These are phyloP conservation scores for Jamesozyma rosinii DNA, from an alignment of 805 yeast genomes.

Conservation along the genomic window DNA sequence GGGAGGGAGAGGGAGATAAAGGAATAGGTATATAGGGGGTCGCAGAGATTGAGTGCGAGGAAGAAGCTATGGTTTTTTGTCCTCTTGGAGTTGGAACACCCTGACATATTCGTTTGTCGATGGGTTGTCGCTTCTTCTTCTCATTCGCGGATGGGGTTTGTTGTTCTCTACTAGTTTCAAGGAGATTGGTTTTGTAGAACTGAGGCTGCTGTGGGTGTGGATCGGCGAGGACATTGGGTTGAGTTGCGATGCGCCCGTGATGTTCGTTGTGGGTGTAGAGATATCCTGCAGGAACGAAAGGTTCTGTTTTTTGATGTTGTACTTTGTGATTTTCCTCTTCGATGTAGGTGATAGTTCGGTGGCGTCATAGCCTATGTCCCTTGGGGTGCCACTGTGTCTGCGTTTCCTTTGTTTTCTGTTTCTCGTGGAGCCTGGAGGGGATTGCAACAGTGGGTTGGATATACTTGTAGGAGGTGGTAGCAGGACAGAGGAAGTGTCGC, in stretches of 20 bases:
- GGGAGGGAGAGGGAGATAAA: no score
- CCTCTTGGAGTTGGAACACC: slow-evolving; percentile 23
- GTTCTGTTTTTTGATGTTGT: slow-evolving; percentile 2
- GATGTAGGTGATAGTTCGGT: slow-evolving; percentile 2
- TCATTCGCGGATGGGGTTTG: slow-evolving; percentile 28
- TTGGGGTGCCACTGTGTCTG: neutral
- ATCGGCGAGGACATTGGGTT: neutral
- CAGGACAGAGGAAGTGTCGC: neutral
- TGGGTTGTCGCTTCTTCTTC: slow-evolving; percentile 24
- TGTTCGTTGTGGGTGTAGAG: neutral
- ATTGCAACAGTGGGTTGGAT: neutral
- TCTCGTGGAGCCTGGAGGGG: neutral
- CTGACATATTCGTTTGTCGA: slow-evolving; percentile 23
- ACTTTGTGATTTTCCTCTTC: neutral
- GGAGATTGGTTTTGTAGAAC: neutral
- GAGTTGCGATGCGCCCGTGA: neutral
- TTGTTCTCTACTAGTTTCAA: slow-evolving; percentile 21
- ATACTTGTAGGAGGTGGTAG: neutral
- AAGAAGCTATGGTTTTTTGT: no score
- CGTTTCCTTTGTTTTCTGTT: neutral
- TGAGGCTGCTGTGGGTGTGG: neutral
- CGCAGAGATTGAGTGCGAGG: no score
- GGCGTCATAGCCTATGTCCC: neutral
- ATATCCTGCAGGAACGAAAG: neutral
- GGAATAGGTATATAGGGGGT: no score